phyloP scores from a whole-genome alignment of 2,329 filamentous ascomycete genomes.

The Leptographium wingfieldii region DNA sequence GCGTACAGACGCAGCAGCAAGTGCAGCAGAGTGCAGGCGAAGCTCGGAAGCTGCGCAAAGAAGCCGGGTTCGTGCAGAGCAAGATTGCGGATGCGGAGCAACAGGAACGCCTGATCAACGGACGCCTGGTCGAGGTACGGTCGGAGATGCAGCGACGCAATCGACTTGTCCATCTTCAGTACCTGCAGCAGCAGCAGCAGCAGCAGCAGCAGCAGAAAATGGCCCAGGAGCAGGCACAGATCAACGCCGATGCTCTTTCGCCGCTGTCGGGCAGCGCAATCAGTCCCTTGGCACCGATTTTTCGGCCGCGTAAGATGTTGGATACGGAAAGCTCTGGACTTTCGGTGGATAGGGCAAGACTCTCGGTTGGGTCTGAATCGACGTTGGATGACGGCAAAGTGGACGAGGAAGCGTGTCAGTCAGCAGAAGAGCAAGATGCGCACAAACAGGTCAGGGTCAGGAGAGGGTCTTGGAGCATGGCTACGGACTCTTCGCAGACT shows the following conservation, averaged over 20 bases:
- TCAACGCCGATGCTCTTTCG: neutral
- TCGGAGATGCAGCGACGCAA: constrained; percentile 34
- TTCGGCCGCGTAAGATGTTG: neutral
- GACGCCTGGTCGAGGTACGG: constrained; percentile 35
- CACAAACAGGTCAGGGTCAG: neutral
- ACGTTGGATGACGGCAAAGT: neutral
- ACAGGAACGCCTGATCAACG: constrained; percentile 32
- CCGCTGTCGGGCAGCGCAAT: neutral
- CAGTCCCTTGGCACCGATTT: neutral
- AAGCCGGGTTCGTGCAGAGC: constrained; percentile 26
- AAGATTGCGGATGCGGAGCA: constrained; percentile 31
- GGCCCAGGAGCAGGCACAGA: neutral
- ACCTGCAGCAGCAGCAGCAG: constrained; percentile 11
- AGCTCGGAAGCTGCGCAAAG: constrained; percentile 24
- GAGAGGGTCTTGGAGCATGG: neutral
- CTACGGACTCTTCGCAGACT: neutral
- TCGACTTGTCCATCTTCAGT: constrained; percentile 22
- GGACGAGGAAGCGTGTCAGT: neutral
- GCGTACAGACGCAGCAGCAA: constrained; percentile 20
- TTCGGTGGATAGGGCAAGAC: neutral
- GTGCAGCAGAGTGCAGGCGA: constrained; percentile 8
- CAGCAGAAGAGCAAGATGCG: neutral
- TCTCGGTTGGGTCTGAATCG: neutral
- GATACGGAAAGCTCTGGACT: neutral
- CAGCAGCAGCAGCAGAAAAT: neutral